Evolutionary conservation across 148 eudicot genomes (phyloP), one percentile per base, ranked within the genome.

Genomic region (Rhododendron griersonianum): DNA sequence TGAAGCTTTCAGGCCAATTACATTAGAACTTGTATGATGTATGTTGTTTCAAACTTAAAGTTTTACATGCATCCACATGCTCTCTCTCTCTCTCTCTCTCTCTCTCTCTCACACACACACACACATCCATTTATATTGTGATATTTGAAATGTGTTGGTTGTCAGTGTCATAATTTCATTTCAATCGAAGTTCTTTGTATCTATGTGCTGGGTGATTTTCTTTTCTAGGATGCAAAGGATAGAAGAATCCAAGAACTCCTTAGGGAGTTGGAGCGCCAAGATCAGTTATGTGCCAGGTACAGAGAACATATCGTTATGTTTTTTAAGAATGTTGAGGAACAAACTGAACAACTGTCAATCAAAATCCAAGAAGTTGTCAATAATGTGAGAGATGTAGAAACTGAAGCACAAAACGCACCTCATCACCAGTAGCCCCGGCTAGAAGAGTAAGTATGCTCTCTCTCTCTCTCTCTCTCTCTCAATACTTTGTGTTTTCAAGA

Each of bases 341-440:
- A 87, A 77, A 85, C 87, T 13, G 87, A 87, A 77, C 51, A 74
- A 33, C 45, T 85, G 48, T 87, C 89, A 30, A 37, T 81, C 15
- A 87, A 87, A 87, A 85, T 85, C 45, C 77, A 81, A 84, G 87
- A 75, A 30, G 88, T 47, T 81, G 89, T 87, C 75, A 55, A 84
- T 57, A 85, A 75, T 14, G 81, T 87, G 59, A 81, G 85, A 81
- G 87, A 81, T 81, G 30, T 85, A 13, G 89, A 87, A 33, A 61
- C 85, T 33, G 86, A 78, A 85, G 84, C 11, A 13, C 71, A 41
- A 45, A 78, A 84, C 25, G n/a, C 85, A 3, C 53, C 83, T 9
- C 41, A 23, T 50, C 77, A 63, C 61, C 48, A 23, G 30, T 85
- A 83, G 87, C 23, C 57, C 57, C 9, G 1, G 53, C 55, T 45